These are phyloP conservation scores for Cyclotella choctawhatcheeana DNA, from an alignment of 108 stramenopile genomes.

Conservation along the genomic window DNA sequence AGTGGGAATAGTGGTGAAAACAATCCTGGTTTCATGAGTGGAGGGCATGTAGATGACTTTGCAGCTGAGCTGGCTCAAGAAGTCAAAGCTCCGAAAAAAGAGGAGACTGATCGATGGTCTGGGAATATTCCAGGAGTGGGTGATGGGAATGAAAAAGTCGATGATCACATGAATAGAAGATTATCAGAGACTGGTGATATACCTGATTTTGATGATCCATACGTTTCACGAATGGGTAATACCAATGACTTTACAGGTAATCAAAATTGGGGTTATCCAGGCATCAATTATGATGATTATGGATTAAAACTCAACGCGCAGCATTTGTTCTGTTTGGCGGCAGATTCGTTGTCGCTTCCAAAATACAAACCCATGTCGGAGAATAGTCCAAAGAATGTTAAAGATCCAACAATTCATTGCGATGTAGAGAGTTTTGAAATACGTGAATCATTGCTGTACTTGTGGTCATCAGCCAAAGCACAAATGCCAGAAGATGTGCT, in stretches of 20 bases:
- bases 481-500: slow-evolving; percentile 61
- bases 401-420: slow-evolving; percentile 38
- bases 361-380: slow-evolving; percentile 54
- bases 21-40: slow-evolving; percentile 3
- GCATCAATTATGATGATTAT: slow-evolving; percentile 17
- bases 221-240: neutral
- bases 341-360: slow-evolving; percentile 51
- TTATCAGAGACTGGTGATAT: slow-evolving; percentile 8
- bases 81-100: neutral
- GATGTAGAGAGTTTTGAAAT: slow-evolving; percentile 44
- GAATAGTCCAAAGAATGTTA: neutral
- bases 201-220: slow-evolving; percentile 13
- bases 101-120: neutral
- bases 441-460: slow-evolving; percentile 61
- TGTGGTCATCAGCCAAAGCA: slow-evolving; percentile 75
- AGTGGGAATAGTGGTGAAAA: neutral
- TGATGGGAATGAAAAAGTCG: slow-evolving; percentile 24
- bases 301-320: slow-evolving; percentile 52
- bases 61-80: slow-evolving; percentile 36
- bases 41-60: slow-evolving; percentile 32
- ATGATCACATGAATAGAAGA: slow-evolving; percentile 28
- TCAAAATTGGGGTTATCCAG: neutral
- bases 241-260: slow-evolving; percentile 1
- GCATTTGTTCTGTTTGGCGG: slow-evolving; percentile 80
- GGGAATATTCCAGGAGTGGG: neutral